phyloP scores from a whole-genome alignment of 192 early-diverging fungal genomes.

The Gamsiella multidivaricata region DNA sequence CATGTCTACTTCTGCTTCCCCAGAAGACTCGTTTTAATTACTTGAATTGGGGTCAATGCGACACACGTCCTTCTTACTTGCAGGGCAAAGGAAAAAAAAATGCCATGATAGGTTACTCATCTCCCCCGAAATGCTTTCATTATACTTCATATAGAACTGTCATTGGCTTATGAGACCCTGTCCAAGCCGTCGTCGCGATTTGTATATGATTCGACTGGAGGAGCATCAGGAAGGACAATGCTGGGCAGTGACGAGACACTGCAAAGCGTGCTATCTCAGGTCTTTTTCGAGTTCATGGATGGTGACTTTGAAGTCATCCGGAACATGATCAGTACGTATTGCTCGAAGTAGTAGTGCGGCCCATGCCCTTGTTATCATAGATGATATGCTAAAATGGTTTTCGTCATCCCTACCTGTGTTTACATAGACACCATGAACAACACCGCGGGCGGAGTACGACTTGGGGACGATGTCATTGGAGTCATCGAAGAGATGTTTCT shows the following conservation, averaged over 20 bases:
- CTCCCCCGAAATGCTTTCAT: no score
- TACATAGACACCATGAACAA: constrained; percentile 51
- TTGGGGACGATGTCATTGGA: constrained; percentile 49
- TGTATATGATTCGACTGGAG: constrained; percentile 64
- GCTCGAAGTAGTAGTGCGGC: neutral
- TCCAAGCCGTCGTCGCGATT: constrained; percentile 62
- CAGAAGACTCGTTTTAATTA: no score
- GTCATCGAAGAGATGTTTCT: constrained; percentile 56
- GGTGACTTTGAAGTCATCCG: constrained; percentile 70
- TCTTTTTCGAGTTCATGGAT: constrained; percentile 70
- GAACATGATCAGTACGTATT: constrained; percentile 64
- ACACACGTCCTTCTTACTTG: no score
- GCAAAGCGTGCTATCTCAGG: constrained; percentile 65
- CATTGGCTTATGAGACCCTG: constrained; percentile 66
- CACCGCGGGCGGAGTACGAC: constrained; percentile 44
- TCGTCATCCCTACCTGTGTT: neutral
- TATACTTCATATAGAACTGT: constrained; percentile 63
- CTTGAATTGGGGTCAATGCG: no score
- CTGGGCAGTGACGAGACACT: constrained; percentile 61
- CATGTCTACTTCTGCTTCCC: neutral
- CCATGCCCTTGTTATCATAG: no score
- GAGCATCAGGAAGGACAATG: constrained; percentile 52
- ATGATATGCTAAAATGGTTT: no score
- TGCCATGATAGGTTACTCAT: no score
- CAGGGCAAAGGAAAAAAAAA: no score